These are phyloP conservation scores for Cystobasidium ongulense DNA, from an alignment of 768 basidiomycete species.

Conservation along the genomic window DNA sequence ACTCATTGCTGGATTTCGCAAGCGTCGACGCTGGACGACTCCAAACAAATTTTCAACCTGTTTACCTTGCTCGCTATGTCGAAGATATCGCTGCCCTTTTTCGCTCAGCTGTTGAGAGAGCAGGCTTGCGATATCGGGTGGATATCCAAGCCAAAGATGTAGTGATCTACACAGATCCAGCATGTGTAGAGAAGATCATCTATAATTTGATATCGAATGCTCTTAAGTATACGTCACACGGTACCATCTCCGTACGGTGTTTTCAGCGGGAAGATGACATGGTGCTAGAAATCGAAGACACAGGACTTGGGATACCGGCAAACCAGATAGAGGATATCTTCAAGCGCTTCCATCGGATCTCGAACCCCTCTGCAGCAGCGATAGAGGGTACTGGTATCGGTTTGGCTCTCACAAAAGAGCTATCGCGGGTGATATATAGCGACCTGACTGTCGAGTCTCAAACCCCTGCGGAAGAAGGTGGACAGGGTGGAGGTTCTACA, in stretches of 20 bases:
- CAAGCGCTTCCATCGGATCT: constrained; percentile 4
- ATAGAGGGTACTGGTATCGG: constrained; percentile 9
- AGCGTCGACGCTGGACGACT: constrained; percentile 9
- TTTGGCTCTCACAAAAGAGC: background rate
- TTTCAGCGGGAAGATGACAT: too few relatives aligned
- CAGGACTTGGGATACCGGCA: background rate
- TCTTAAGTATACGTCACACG: background rate
- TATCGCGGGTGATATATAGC: background rate
- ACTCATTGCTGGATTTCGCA: constrained; percentile 17
- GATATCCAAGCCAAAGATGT: background rate
- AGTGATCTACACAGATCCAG: background rate
- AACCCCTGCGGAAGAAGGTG: background rate
- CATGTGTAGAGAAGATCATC: background rate
- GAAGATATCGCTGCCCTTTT: constrained; percentile 15
- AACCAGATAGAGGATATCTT: constrained; percentile 3
- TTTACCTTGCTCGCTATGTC: background rate
- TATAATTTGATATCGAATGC: constrained; percentile 13
- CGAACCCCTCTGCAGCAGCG: background rate
- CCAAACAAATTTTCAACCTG: background rate
- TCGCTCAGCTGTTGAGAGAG: constrained; percentile 20
- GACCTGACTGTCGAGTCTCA: constrained; percentile 1
- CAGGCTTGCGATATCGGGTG: background rate
- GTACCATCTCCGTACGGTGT: background rate
- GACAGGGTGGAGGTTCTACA: background rate
- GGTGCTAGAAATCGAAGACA: background rate